These are phyloP conservation scores for Plasmodium adleri DNA, from an alignment of 169 alveolate species.

Conservation along the genomic window DNA sequence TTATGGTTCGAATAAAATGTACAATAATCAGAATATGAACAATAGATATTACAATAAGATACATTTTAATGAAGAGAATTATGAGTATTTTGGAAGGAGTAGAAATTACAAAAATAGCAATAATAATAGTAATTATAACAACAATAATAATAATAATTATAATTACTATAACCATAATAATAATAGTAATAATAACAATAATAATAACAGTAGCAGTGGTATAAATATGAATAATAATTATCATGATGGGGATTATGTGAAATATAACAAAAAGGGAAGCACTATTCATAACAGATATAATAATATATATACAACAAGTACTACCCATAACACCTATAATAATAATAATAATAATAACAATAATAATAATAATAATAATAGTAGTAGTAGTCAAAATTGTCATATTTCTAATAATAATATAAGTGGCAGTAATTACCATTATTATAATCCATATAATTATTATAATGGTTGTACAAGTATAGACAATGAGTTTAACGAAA, in stretches of 20 bases:
- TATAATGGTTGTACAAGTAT: background rate
- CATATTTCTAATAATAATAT: background rate
- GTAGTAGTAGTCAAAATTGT: background rate
- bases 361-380: constrained; percentile 1
- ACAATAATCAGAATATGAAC: constrained; percentile 7
- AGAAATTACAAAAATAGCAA: constrained; percentile 28
- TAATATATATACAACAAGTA: background rate
- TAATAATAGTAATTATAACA: constrained; percentile 6
- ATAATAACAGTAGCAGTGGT: background rate
- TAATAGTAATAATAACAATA: constrained; percentile 4
- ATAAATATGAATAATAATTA: background rate
- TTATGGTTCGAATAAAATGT: constrained; percentile 15
- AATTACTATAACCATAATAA: background rate
- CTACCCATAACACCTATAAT: background rate
- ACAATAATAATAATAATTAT: background rate
- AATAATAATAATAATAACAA: constrained; percentile 16
- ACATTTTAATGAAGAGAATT: constrained; percentile 7
- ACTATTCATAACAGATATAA: background rate
- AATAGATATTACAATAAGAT: constrained; percentile 25
- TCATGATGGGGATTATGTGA: constrained; percentile 8
- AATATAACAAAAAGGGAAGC: background rate
- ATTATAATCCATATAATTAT: background rate
- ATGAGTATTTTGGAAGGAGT: constrained; percentile 17
- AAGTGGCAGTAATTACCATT: background rate
- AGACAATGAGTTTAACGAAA: background rate